A percentile compares a stretch with the other conserved stretches of the same genome.
These are phyloP conservation scores for Limnanthes douglasii DNA, from an alignment of 345 rosid genomes.

Conservation along the genomic window DNA sequence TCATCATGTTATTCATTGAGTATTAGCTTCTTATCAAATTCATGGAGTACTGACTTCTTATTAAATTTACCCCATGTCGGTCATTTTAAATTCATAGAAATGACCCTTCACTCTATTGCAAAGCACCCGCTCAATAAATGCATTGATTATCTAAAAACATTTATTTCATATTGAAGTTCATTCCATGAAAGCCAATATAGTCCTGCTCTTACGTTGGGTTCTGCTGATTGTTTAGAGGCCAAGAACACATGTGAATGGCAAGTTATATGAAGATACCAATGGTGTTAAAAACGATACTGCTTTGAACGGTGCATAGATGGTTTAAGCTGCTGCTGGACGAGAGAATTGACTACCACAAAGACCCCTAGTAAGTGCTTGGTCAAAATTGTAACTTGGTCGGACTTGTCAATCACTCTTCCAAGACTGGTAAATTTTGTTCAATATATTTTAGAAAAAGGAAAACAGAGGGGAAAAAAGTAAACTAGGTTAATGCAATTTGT, in stretches of 20 bases:
- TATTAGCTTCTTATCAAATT: too few relatives aligned
- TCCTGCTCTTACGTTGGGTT: neutral
- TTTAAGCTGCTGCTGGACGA: too few relatives aligned
- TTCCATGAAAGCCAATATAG: neutral
- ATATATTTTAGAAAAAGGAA: neutral
- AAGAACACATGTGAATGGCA: conserved; percentile 70
- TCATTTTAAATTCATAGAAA: too few relatives aligned
- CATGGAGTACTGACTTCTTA: too few relatives aligned
- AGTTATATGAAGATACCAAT: conserved; percentile 52
- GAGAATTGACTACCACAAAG: too few relatives aligned
- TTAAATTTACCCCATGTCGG: too few relatives aligned
- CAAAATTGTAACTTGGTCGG: neutral
- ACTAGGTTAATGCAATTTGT: conserved; percentile 1
- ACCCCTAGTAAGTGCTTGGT: too few relatives aligned
- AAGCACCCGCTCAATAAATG: too few relatives aligned
- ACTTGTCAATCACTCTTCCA: neutral
- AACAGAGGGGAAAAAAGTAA: neutral
- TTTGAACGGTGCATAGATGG: conserved; percentile 48
- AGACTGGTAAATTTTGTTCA: neutral
- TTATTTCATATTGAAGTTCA: neutral
- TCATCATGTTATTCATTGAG: too few relatives aligned
- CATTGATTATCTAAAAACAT: too few relatives aligned
- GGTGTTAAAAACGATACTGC: conserved; percentile 32
- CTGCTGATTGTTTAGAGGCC: conserved; percentile 68
- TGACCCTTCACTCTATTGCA: too few relatives aligned